phyloP scores from a whole-genome alignment of 768 basidiomycete species.

The Tephrocybe rancida region DNA sequence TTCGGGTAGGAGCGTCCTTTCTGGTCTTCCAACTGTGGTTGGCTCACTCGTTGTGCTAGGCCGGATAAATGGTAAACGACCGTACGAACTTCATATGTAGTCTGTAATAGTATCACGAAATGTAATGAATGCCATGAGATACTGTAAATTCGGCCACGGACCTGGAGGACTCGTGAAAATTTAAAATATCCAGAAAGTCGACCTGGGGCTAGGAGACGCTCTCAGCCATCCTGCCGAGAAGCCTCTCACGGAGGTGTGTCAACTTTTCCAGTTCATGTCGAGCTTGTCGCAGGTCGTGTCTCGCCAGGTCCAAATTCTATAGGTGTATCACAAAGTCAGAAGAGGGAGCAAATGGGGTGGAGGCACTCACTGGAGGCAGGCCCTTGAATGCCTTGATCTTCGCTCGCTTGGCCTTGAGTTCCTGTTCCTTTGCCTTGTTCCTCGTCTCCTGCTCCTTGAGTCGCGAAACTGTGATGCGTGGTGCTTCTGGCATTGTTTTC shows the following conservation, averaged over 20 bases:
- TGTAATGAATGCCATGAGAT: too few relatives aligned
- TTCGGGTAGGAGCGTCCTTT: slow-evolving; percentile 29
- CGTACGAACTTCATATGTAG: background rate
- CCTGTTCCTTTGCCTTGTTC: slow-evolving; percentile 36
- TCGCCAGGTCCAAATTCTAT: slow-evolving; percentile 50
- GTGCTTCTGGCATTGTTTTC: slow-evolving; percentile 30
- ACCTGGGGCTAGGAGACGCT: slow-evolving; percentile 30
- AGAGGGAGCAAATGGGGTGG: background rate
- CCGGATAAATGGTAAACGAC: slow-evolving; percentile 15
- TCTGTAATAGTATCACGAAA: too few relatives aligned
- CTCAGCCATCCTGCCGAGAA: slow-evolving; percentile 48
- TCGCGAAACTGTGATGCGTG: slow-evolving; percentile 37
- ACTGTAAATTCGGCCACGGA: too few relatives aligned
- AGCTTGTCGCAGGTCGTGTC: slow-evolving; percentile 41
- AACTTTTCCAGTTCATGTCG: slow-evolving; percentile 47
- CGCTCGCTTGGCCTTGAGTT: slow-evolving; percentile 43
- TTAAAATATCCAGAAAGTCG: background rate
- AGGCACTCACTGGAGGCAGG: slow-evolving; percentile 44
- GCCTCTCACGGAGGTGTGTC: slow-evolving; percentile 47
- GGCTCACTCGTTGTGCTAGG: background rate
- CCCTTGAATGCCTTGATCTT: slow-evolving; percentile 51
- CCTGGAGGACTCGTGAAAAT: too few relatives aligned
- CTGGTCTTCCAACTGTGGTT: background rate
- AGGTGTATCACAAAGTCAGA: background rate
- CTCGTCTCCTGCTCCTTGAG: slow-evolving; percentile 39